A percentile compares a stretch with the other conserved stretches of the same genome.
These are phyloP conservation scores for Pleurotus giganteus DNA, from an alignment of 768 basidiomycete genomes.

Conservation along the genomic window DNA sequence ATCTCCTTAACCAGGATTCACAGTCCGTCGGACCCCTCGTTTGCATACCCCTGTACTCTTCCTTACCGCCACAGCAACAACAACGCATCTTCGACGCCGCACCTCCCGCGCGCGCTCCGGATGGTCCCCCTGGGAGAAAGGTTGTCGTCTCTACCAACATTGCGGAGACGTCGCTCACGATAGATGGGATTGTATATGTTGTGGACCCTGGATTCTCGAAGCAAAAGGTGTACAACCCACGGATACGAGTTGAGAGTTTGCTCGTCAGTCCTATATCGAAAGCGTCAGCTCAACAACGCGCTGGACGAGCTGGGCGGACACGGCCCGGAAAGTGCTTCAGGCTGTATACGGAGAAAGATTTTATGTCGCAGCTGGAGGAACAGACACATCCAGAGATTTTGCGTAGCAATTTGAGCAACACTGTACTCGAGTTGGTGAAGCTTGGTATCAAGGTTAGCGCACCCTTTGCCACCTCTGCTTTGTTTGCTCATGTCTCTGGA, in stretches of 20 bases:
- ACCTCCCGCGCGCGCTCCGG: constrained; percentile 56
- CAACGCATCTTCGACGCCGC: constrained; percentile 94
- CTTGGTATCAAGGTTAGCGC: constrained; percentile 75
- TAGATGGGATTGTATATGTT: constrained; percentile 98
- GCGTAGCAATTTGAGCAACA: constrained; percentile 88
- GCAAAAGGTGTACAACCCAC: constrained; percentile 97
- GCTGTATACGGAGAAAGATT: constrained; percentile 95
- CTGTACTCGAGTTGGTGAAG: constrained; percentile 91
- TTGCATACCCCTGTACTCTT: constrained; percentile 94
- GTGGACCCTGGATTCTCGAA: constrained; percentile 98
- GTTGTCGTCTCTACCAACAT: constrained; percentile 96
- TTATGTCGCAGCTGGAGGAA: constrained; percentile 92
- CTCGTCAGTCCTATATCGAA: constrained; percentile 97
- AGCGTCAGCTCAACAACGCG: constrained; percentile 92
- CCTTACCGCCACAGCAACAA: constrained; percentile 90
- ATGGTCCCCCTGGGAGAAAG: constrained; percentile 86
- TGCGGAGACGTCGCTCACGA: constrained; percentile 95
- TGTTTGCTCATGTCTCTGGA: not conserved
- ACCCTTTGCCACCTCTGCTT: not conserved
- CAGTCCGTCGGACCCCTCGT: constrained; percentile 80
- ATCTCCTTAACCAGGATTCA: constrained; percentile 67
- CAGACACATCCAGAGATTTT: constrained; percentile 97
- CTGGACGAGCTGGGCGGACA: constrained; percentile 95
- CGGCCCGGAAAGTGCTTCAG: constrained; percentile 97
- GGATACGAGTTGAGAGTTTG: constrained; percentile 92